phyloP scores from a whole-genome alignment of 2,329 filamentous ascomycete species.

The Cordyceps tenuipes region DNA sequence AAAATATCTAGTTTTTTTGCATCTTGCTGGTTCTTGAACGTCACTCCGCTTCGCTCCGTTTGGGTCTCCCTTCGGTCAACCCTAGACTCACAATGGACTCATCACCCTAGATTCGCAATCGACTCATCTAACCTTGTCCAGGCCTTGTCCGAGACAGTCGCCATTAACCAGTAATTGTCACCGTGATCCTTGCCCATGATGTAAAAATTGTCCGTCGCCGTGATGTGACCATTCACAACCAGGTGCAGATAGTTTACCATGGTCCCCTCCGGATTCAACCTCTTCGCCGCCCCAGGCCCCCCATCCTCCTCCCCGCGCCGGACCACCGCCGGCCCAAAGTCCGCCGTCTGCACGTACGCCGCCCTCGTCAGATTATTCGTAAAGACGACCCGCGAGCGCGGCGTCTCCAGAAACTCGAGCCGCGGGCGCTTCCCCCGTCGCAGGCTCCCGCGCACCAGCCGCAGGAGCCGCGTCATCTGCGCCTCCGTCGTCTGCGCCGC shows the following conservation, averaged over 20 bases:
- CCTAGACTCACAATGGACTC: too few relatives aligned
- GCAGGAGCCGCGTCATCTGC: background rate
- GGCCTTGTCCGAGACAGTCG: background rate
- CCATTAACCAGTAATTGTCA: constrained; percentile 7
- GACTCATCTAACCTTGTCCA: constrained; percentile 1
- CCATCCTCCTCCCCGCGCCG: background rate
- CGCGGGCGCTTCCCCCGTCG: background rate
- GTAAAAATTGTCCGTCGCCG: background rate
- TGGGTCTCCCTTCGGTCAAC: too few relatives aligned
- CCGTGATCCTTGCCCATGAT: background rate
- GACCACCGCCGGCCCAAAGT: constrained; percentile 1
- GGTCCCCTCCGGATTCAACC: background rate
- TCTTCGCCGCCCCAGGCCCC: background rate
- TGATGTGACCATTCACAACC: background rate
- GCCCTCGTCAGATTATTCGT: constrained; percentile 5
- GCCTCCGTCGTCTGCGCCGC: background rate
- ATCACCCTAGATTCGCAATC: background rate
- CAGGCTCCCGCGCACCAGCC: background rate
- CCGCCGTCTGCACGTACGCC: background rate
- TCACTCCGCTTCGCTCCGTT: too few relatives aligned
- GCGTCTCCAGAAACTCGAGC: background rate
- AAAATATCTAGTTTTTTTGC: too few relatives aligned
- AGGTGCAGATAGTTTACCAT: constrained; percentile 6
- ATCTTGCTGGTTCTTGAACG: too few relatives aligned
- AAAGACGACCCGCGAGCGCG: background rate